These are phyloP conservation scores for Beauveria medogensis DNA, from an alignment of 2,329 filamentous ascomycete genomes.

Conservation along the genomic window DNA sequence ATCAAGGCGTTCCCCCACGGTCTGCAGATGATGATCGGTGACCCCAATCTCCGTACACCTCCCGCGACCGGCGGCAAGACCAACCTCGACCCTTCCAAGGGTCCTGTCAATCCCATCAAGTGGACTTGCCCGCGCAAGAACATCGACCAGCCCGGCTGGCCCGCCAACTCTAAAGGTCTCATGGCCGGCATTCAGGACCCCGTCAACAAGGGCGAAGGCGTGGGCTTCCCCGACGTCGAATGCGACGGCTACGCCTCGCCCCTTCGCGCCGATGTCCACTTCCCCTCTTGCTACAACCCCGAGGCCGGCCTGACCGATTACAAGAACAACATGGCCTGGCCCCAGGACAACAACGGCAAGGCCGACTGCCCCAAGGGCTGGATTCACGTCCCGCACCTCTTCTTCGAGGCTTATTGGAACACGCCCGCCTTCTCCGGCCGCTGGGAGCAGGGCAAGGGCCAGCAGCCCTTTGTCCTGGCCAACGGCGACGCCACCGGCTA, in stretches of 20 bases:
- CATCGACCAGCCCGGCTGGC: conserved; percentile 44
- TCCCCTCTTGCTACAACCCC: conserved; percentile 68
- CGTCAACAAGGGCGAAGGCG: conserved; percentile 45
- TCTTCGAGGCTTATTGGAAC: conserved; percentile 54
- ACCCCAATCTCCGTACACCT: conserved; percentile 48
- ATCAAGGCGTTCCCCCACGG: conserved; percentile 62
- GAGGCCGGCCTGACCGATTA: conserved; percentile 49
- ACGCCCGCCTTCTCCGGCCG: conserved; percentile 43
- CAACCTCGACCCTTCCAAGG: conserved; percentile 44
- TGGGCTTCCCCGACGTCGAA: conserved; percentile 61
- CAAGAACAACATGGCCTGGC: conserved; percentile 59
- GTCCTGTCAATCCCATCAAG: conserved; percentile 45
- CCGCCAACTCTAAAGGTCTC: conserved; percentile 44
- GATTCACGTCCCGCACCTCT: conserved; percentile 48
- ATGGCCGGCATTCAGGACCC: conserved; percentile 47
- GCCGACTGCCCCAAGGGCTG: conserved; percentile 47
- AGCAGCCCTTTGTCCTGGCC: conserved; percentile 59
- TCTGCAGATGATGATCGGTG: conserved; percentile 63
- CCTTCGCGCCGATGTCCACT: conserved; percentile 59
- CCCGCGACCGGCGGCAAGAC: conserved; percentile 42
- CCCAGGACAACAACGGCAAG: conserved; percentile 40
- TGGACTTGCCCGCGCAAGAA: conserved; percentile 51
- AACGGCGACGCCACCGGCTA: conserved; percentile 65
- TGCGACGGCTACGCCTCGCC: conserved; percentile 57
- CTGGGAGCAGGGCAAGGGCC: conserved; percentile 46